Conservation (phyloP, 176 grass and related monocot genomes). For the Oryza meyeriana region DNA sequence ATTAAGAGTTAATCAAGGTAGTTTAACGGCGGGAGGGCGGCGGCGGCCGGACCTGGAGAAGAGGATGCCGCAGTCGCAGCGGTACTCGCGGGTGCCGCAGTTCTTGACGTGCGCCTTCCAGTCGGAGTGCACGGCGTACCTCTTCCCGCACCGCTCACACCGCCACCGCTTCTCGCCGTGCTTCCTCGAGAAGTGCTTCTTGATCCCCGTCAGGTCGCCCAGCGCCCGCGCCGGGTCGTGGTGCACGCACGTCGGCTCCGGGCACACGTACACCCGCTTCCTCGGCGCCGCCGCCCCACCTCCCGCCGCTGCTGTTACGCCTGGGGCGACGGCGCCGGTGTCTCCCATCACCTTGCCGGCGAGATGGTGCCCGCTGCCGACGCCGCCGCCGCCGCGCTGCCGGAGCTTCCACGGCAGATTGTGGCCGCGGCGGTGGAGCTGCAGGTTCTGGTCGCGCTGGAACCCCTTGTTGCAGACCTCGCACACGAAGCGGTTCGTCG, state of each 20-base stretch:
- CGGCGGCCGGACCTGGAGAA: constrained; percentile 62
- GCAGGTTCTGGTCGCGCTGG: constrained; percentile 92
- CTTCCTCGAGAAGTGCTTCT: constrained; percentile 96
- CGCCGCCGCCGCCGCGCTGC: constrained; percentile 31
- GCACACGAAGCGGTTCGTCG: constrained; percentile 88
- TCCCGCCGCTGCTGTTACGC: no score
- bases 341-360: no score
- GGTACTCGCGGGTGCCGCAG: constrained; percentile 90
- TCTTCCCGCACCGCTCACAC: constrained; percentile 86
- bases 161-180: constrained; percentile 96
- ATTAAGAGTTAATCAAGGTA: no score
- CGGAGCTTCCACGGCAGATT: constrained; percentile 99
- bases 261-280: constrained; percentile 95
- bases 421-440: constrained; percentile 94
- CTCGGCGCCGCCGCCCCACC: neutral
- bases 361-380: neutral
- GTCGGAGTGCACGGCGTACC: constrained; percentile 96
- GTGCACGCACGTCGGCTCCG: constrained; percentile 79
- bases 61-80: constrained; percentile 89
- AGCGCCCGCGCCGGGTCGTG: constrained; percentile 80
- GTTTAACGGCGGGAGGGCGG: no score
- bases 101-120: constrained; percentile 97
- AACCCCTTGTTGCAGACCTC: constrained; percentile 98
- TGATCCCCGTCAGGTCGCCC: constrained; percentile 89
- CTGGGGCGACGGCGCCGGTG: neutral